Conservation (phyloP, 1,284 basidiomycete genomes). For the Malassezia cuniculi region DNA sequence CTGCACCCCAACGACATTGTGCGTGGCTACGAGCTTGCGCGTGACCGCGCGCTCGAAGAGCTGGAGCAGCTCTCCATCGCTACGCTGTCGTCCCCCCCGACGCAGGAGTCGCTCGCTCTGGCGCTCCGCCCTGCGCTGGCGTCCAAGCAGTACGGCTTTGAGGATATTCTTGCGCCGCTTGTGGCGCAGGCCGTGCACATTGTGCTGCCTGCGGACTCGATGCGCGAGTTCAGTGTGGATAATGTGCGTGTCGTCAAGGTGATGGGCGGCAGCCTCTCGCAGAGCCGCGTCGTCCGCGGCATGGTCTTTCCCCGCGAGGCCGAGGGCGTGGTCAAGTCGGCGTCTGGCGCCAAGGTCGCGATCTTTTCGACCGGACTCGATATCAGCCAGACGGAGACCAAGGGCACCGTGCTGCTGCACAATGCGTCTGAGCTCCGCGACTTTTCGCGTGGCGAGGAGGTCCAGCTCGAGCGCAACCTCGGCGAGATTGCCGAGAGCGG, state of each 20-base stretch:
- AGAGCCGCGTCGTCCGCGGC: slow-evolving; percentile 78
- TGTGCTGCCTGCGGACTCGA: slow-evolving; percentile 24
- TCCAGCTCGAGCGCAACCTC: slow-evolving; percentile 48
- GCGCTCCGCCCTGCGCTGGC: slow-evolving; percentile 85
- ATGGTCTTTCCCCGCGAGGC: slow-evolving; percentile 98
- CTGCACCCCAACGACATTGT: slow-evolving; percentile 80
- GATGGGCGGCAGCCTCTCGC: slow-evolving; percentile 74
- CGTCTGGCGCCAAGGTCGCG: slow-evolving; percentile 50
- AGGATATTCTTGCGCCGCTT: slow-evolving; percentile 66
- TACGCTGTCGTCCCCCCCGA: slow-evolving; percentile 63
- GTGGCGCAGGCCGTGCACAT: slow-evolving; percentile 73
- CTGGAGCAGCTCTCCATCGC: slow-evolving; percentile 54
- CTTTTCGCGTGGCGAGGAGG: slow-evolving; percentile 90
- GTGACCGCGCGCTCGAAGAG: slow-evolving; percentile 68
- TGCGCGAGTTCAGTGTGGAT: slow-evolving; percentile 55
- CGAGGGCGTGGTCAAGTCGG: slow-evolving; percentile 69
- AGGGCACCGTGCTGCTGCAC: slow-evolving; percentile 92
- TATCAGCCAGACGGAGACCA: slow-evolving; percentile 92
- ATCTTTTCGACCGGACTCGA: slow-evolving; percentile 88
- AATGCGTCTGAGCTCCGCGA: slow-evolving; percentile 82
- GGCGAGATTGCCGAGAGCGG: slow-evolving; percentile 94
- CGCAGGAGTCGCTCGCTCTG: slow-evolving; percentile 59
- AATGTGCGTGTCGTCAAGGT: slow-evolving; percentile 98
- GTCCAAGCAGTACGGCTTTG: slow-evolving; percentile 90
- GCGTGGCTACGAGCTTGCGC: slow-evolving; percentile 90